phyloP scores from a whole-genome alignment of 31 red algal species.

The Endocladia muricata region DNA sequence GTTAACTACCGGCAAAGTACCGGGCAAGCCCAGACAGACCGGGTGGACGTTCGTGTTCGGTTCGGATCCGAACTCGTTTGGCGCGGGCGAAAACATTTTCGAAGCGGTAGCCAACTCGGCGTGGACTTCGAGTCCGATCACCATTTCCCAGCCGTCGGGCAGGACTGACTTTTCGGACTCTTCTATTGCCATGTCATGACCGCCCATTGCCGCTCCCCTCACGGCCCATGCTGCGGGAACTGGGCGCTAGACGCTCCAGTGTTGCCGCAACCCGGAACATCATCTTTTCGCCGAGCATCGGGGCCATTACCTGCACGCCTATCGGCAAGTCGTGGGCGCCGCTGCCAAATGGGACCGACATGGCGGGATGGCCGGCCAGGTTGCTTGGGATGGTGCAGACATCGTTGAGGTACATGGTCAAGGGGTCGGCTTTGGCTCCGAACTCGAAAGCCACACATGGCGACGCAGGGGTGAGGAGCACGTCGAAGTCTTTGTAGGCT shows the following conservation, averaged over 20 bases:
- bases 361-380: not conserved
- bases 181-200: not conserved
- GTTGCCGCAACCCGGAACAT: not conserved
- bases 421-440: not conserved
- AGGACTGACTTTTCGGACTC: not conserved
- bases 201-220: no score
- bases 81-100: not conserved
- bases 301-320: not conserved
- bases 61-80: not conserved
- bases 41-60: not conserved
- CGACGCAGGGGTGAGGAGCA: not conserved
- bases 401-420: not conserved
- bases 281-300: not conserved
- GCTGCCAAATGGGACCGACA: not conserved
- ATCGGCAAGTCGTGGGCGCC: not conserved
- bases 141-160: not conserved
- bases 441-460: not conserved
- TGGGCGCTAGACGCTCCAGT: not conserved
- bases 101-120: not conserved
- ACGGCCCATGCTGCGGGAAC: no score
- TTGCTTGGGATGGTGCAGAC: not conserved
- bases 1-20: not conserved
- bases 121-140: slow-evolving; percentile 3
- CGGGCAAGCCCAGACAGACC: not conserved
- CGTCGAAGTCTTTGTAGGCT: not conserved